phyloP scores from a whole-genome alignment of 768 basidiomycete genomes.

The Tricholoma matsutake region DNA sequence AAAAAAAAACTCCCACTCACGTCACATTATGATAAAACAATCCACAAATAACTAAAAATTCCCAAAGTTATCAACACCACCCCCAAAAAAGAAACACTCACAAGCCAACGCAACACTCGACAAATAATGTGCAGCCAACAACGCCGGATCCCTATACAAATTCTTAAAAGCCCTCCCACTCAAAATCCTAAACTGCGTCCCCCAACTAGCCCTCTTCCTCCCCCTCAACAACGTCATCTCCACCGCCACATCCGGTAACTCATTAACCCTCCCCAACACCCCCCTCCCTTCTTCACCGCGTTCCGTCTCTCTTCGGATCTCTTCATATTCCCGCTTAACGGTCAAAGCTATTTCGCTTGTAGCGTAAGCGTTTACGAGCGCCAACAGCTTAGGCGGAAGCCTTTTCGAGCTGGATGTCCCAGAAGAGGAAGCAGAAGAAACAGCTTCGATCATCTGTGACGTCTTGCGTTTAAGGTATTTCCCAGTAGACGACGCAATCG shows the following conservation, averaged over 20 bases:
- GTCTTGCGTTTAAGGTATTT: slow-evolving; percentile 68
- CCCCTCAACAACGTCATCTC: slow-evolving; percentile 70
- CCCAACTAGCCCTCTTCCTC: slow-evolving; percentile 78
- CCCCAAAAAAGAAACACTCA: slow-evolving; percentile 38
- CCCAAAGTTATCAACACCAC: slow-evolving; percentile 1
- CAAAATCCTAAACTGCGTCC: slow-evolving; percentile 89
- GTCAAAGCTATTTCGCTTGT: slow-evolving; percentile 60
- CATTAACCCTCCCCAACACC: slow-evolving; percentile 30
- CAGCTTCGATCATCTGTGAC: slow-evolving; percentile 65
- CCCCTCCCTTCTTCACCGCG: slow-evolving; percentile 23
- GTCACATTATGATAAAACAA: slow-evolving; percentile 88
- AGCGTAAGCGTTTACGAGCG: slow-evolving; percentile 72
- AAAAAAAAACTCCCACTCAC: slow-evolving; percentile 32
- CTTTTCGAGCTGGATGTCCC: too few species aligned
- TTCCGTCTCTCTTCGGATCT: slow-evolving; percentile 34
- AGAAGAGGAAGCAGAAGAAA: slow-evolving; percentile 28
- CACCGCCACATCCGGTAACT: slow-evolving; percentile 63
- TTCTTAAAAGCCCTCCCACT: slow-evolving; percentile 99
- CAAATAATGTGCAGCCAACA: slow-evolving; percentile 88
- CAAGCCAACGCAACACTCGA: slow-evolving; percentile 82
- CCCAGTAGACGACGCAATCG: slow-evolving; percentile 40
- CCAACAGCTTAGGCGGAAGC: slow-evolving; percentile 58
- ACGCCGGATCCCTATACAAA: slow-evolving; percentile 89
- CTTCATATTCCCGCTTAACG: slow-evolving; percentile 61
- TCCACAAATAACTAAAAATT: slow-evolving; percentile 95